Percentiles rank a stretch among this genome's conserved stretches.
Evolutionary conservation across 2,329 filamentous ascomycete genomes (phyloP).

Genomic region (Penicillium corylophilum): DNA sequence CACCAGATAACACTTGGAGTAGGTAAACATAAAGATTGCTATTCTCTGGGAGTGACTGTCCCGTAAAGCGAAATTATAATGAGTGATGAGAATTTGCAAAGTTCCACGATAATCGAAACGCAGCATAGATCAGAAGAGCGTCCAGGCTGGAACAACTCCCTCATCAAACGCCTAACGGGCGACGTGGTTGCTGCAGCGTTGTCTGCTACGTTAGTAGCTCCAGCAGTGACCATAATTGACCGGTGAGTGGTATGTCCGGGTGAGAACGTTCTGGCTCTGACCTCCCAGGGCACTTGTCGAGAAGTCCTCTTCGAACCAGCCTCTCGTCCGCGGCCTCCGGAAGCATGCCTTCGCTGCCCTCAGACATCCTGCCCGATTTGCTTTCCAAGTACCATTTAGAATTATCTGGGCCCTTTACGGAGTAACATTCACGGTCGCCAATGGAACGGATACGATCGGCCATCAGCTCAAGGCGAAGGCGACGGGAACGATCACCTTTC

Average conservation of each 20-base stretch:
- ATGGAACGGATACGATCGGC: slow-evolving; percentile 71
- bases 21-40: neutral
- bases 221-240: slow-evolving; percentile 30
- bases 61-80: too few species aligned
- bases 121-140: slow-evolving; percentile 3
- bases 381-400: slow-evolving; percentile 38
- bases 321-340: slow-evolving; percentile 23
- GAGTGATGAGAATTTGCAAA: neutral
- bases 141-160: slow-evolving; percentile 7
- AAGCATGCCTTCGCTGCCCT: slow-evolving; percentile 22
- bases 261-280: neutral
- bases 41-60: neutral
- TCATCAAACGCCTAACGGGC: slow-evolving; percentile 17
- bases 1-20: neutral
- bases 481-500: slow-evolving; percentile 61
- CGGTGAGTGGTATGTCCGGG: slow-evolving; percentile 14
- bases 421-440: slow-evolving; percentile 81
- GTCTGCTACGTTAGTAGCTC: slow-evolving; percentile 27
- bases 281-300: slow-evolving; percentile 26
- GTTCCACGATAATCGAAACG: slow-evolving; percentile 10
- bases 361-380: slow-evolving; percentile 25
- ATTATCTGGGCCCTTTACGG: slow-evolving; percentile 63
- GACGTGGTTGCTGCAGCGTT: slow-evolving; percentile 26
- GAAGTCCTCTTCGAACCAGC: slow-evolving; percentile 22
- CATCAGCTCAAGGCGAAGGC: slow-evolving; percentile 58